These are phyloP conservation scores for Codiaeum variegatum DNA, from an alignment of 441 rosid genomes.

Conservation along the genomic window DNA sequence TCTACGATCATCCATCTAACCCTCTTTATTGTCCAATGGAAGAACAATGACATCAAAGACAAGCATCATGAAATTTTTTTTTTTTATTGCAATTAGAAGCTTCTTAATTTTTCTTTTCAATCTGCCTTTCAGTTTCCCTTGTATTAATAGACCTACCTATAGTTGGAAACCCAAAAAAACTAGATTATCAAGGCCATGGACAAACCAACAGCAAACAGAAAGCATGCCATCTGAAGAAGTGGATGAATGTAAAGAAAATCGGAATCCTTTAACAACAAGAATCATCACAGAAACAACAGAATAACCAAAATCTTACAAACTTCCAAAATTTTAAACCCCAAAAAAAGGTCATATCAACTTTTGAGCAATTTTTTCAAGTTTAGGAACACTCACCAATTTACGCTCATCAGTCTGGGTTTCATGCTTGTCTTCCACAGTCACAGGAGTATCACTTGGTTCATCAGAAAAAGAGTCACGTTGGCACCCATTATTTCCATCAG, in stretches of 20 bases:
- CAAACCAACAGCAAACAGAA: not conserved
- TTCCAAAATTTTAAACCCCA: not conserved
- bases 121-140: not conserved
- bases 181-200: not conserved
- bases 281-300: not conserved
- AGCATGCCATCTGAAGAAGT: not conserved
- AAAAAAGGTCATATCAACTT: not conserved
- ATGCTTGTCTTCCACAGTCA: not conserved
- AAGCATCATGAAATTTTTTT: not conserved
- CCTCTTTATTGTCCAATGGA: not conserved
- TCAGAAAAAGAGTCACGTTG: slow-evolving; percentile 21
- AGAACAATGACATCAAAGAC: not conserved
- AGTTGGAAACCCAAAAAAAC: not conserved
- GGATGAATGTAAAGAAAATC: not conserved
- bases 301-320: not conserved
- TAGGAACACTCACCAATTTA: slow-evolving; percentile 25
- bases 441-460: slow-evolving; percentile 11
- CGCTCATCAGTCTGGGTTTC: slow-evolving; percentile 8
- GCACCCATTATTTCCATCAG: slow-evolving; percentile 20
- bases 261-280: not conserved
- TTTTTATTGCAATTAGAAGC: not conserved
- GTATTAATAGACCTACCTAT: not conserved
- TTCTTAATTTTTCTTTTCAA: not conserved
- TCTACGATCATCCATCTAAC: too few relatives aligned
- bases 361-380: slow-evolving; percentile 8